Conservation (phyloP, 495 filamentous ascomycete genomes). For the Glonium stellatum region DNA sequence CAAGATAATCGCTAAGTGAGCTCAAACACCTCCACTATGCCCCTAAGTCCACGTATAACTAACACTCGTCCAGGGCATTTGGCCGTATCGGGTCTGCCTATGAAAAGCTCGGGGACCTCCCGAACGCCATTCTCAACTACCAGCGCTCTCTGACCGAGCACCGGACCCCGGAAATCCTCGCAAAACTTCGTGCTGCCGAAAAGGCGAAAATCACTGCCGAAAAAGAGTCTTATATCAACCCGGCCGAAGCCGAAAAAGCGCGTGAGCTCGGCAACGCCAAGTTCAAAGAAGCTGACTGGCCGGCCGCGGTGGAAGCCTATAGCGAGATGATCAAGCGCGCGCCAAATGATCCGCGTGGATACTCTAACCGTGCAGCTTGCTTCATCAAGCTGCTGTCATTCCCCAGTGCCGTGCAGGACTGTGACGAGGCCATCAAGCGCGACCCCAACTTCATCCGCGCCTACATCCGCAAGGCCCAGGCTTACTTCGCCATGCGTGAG, state of each 20-base stretch:
- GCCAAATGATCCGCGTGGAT: conserved; percentile 87
- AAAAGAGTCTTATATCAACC: conserved; percentile 76
- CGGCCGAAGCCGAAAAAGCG: conserved; percentile 88
- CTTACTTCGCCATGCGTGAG: conserved; percentile 92
- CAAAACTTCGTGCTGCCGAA: conserved; percentile 89
- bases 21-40: neutral
- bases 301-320: conserved; percentile 90
- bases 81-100: conserved; percentile 84
- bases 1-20: conserved; percentile 89
- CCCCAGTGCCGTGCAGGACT: conserved; percentile 87
- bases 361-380: conserved; percentile 93
- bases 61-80: conserved; percentile 51
- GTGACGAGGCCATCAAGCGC: conserved; percentile 80
- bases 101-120: conserved; percentile 78
- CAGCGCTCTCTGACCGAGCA: conserved; percentile 92
- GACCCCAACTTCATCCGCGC: conserved; percentile 92
- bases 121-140: conserved; percentile 81
- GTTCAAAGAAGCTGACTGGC: conserved; percentile 97
- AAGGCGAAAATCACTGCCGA: conserved; percentile 75
- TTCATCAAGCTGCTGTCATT: conserved; percentile 95
- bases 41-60: neutral
- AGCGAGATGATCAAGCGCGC: conserved; percentile 95
- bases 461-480: conserved; percentile 90
- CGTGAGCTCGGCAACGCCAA: conserved; percentile 90
- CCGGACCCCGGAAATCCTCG: conserved; percentile 86